phyloP scores from a whole-genome alignment of 1,284 basidiomycete genomes.

The Sporisorium sorghi region DNA sequence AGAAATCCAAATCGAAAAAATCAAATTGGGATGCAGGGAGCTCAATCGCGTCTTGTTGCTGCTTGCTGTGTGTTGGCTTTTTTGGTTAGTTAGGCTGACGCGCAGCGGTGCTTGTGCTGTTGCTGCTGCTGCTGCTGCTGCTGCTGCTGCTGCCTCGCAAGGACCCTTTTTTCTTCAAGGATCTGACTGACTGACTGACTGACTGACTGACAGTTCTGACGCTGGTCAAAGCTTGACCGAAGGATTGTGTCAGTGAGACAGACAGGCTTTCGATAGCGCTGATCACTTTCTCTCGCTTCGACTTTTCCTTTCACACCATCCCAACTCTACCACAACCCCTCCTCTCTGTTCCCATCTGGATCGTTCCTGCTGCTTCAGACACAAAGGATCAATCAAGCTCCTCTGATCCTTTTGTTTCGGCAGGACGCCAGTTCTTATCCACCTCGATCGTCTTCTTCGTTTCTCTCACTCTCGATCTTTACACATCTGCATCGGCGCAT shows the following conservation, averaged over 20 bases:
- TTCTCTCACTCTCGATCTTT: background rate
- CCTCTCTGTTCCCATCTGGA: conserved; percentile 14
- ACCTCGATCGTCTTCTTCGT: background rate
- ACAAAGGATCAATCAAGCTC: conserved; percentile 22
- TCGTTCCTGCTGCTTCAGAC: conserved; percentile 24
- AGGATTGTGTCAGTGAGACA: conserved; percentile 4
- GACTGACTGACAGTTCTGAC: background rate
- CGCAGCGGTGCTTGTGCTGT: background rate
- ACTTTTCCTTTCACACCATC: conserved; percentile 1
- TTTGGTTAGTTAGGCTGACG: background rate
- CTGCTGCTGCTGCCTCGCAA: background rate
- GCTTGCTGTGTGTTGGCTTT: background rate
- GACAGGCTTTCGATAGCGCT: background rate
- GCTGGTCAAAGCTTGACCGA: background rate
- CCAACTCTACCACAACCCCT: background rate
- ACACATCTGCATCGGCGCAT: background rate
- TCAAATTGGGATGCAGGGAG: too few species aligned
- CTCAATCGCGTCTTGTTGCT: too few species aligned
- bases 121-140: too few species aligned
- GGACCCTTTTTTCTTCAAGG: conserved; percentile 1
- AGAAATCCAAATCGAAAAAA: conserved; percentile 1
- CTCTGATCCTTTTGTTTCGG: conserved; percentile 10
- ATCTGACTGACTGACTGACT: too few species aligned
- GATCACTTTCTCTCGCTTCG: background rate
- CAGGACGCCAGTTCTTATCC: conserved; percentile 30